These are phyloP conservation scores for Globisporangium lucens DNA, from an alignment of 352 stramenopile genomes.

Conservation along the genomic window DNA sequence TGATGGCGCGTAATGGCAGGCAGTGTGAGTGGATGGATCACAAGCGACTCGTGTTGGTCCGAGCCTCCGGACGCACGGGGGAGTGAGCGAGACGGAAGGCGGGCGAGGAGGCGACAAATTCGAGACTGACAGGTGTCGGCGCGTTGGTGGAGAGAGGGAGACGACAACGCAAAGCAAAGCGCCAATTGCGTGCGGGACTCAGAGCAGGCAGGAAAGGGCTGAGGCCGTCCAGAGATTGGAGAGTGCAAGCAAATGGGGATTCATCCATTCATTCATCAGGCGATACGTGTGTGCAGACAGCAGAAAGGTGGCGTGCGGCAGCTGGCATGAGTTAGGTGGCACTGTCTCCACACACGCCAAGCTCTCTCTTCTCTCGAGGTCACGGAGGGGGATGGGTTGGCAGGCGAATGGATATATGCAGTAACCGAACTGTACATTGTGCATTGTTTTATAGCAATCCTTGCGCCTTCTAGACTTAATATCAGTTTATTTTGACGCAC, in stretches of 20 bases:
- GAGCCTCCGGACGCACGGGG: background rate
- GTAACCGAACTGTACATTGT: too few species aligned
- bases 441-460: too few species aligned
- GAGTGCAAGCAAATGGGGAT: background rate
- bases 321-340: background rate
- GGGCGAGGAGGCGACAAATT: conserved; percentile 1
- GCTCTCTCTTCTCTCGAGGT: background rate
- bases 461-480: too few species aligned
- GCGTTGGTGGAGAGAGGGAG: background rate
- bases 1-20: background rate
- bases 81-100: background rate
- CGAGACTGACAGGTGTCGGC: background rate
- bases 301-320: background rate
- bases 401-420: too few species aligned
- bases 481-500: too few species aligned
- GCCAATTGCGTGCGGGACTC: background rate
- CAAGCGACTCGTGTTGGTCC: background rate
- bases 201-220: background rate
- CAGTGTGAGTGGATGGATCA: background rate
- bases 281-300: background rate
- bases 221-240: background rate
- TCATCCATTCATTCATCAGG: background rate
- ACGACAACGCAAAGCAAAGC: background rate
- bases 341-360: background rate
- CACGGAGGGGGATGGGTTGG: background rate